A percentile compares a stretch with the other conserved stretches of the same genome.
phyloP scores from a whole-genome alignment of 2,329 filamentous ascomycete species.

The Lachnellula occidentalis region DNA sequence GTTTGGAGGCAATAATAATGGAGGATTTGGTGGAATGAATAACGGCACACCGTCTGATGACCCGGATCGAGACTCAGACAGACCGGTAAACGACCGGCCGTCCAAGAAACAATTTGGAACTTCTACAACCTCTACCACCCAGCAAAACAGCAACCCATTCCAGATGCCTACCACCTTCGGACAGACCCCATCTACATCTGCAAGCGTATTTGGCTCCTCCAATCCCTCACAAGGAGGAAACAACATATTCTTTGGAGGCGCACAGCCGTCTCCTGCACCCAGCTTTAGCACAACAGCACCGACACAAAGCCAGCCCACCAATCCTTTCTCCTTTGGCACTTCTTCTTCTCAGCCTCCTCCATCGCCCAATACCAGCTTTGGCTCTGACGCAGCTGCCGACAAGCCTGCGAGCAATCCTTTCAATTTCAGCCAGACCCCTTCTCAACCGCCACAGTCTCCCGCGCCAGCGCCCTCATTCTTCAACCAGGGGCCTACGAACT shows the following conservation, averaged over 20 bases:
- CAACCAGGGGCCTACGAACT: not conserved
- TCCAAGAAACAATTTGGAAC: constrained; percentile 20
- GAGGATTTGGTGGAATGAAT: not conserved
- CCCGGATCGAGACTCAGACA: constrained; percentile 9
- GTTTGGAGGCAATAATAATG: not conserved
- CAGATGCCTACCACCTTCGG: constrained; percentile 2
- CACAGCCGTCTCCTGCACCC: constrained; percentile 2
- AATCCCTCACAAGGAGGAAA: constrained; percentile 4
- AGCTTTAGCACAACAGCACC: constrained; percentile 6
- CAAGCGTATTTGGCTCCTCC: constrained; percentile 9
- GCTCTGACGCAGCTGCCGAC: not conserved
- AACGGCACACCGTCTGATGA: not conserved
- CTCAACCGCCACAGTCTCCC: not conserved
- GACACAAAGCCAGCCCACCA: constrained; percentile 5
- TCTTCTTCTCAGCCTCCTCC: constrained; percentile 9
- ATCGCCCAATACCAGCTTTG: constrained; percentile 1
- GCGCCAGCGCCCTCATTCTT: constrained; percentile 1
- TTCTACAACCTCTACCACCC: not conserved
- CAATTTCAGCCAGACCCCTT: constrained; percentile 2
- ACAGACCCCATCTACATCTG: constrained; percentile 2
- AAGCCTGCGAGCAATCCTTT: constrained; percentile 6
- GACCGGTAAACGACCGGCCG: constrained; percentile 14
- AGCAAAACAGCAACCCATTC: not conserved
- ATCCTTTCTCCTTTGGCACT: constrained; percentile 14
- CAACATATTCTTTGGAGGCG: constrained; percentile 10